A percentile compares a stretch with the other conserved stretches of the same genome.
phyloP scores from a whole-genome alignment of 2,329 filamentous ascomycete genomes.

The Beauveria caledonica region DNA sequence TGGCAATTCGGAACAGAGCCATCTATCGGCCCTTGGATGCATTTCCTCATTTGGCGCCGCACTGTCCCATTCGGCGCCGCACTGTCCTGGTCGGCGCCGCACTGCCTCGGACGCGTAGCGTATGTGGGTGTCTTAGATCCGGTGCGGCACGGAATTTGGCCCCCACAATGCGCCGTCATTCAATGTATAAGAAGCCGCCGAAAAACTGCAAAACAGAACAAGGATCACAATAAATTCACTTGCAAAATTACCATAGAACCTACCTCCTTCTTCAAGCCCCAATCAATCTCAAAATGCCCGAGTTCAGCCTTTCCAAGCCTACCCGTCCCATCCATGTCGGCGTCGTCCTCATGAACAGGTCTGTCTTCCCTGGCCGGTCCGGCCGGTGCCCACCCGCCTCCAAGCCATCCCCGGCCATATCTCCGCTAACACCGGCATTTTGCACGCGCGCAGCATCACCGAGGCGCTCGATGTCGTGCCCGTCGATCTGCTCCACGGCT shows the following conservation, averaged over 20 bases:
- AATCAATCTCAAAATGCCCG: not conserved
- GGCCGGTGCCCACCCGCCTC: too few species aligned
- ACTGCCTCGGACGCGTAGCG: too few species aligned
- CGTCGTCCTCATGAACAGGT: conserved; percentile 24
- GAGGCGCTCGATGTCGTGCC: conserved; percentile 29
- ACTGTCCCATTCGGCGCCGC: too few species aligned
- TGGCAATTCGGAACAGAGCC: not conserved
- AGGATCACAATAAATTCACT: not conserved
- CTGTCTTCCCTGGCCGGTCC: not conserved
- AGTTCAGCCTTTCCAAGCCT: conserved; percentile 19
- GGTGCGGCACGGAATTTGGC: not conserved
- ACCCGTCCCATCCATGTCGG: conserved; percentile 20
- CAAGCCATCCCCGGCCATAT: not conserved
- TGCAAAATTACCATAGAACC: not conserved
- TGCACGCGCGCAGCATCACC: conserved; percentile 18
- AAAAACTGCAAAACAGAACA: not conserved
- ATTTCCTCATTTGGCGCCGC: not conserved
- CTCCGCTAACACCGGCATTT: not conserved
- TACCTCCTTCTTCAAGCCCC: not conserved
- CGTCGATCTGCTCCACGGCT: conserved; percentile 21
- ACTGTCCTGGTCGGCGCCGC: not conserved
- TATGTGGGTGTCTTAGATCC: conserved; percentile 1
- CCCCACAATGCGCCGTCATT: not conserved
- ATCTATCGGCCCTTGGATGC: not conserved
- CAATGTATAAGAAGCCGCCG: not conserved